These are phyloP conservation scores for Xylariaceae sp. DNA, from an alignment of 2,329 filamentous ascomycete species.

Conservation along the genomic window DNA sequence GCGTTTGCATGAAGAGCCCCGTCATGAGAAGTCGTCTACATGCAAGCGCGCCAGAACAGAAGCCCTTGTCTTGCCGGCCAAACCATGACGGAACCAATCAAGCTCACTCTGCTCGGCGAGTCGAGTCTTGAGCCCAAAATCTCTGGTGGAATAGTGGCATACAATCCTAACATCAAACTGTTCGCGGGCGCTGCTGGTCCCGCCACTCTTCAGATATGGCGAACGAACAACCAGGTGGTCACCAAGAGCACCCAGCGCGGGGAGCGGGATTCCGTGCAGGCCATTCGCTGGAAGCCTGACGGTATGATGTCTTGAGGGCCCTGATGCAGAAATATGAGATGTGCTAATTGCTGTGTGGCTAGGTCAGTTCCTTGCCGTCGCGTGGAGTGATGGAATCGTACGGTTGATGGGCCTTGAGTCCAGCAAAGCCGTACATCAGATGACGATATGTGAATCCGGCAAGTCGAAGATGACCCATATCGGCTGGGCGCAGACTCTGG, in stretches of 20 bases:
- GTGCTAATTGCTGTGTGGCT: conserved; percentile 16
- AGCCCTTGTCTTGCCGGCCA: conserved; percentile 14
- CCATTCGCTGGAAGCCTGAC: conserved; percentile 62
- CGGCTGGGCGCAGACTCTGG: conserved; percentile 47
- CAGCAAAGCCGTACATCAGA: conserved; percentile 73
- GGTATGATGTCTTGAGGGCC: conserved; percentile 39
- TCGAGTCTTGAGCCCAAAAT: conserved; percentile 53
- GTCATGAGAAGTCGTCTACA: conserved; percentile 18
- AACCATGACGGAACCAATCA: conserved; percentile 28
- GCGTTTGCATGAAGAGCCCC: conserved; percentile 3
- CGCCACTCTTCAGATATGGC: conserved; percentile 67
- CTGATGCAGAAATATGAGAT: neutral
- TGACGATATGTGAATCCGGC: conserved; percentile 46
- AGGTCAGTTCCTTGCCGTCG: conserved; percentile 75
- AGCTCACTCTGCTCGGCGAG: conserved; percentile 49
- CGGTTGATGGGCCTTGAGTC: conserved; percentile 74
- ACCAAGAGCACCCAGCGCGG: conserved; percentile 46
- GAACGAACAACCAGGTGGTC: conserved; percentile 67
- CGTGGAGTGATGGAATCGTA: conserved; percentile 75
- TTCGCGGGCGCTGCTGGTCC: conserved; percentile 66
- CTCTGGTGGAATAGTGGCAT: conserved; percentile 56
- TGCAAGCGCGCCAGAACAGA: conserved; percentile 8
- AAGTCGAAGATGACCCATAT: conserved; percentile 46
- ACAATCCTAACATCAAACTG: conserved; percentile 82
- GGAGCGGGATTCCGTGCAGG: conserved; percentile 40